Percentiles rank a stretch among this genome's conserved stretches.
Conservation (phyloP, 768 basidiomycete species). For the Ramaria sp. region DNA sequence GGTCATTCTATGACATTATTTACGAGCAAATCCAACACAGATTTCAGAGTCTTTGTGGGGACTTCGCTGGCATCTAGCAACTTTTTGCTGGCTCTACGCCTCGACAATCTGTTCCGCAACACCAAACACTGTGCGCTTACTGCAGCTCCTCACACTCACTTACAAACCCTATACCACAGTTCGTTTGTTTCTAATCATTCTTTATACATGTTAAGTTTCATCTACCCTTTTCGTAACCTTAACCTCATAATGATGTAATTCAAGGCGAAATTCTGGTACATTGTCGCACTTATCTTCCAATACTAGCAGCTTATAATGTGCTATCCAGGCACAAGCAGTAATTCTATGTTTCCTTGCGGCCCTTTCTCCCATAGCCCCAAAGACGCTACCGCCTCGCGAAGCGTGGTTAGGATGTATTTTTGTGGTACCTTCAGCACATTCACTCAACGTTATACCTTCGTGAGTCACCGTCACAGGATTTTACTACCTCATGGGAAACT, state of each 20-base stretch:
- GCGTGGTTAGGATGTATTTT: not conserved
- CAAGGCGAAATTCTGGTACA: not conserved
- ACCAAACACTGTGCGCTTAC: not conserved
- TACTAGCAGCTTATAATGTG: too few relatives aligned
- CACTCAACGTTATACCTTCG: not conserved
- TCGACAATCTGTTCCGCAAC: not conserved
- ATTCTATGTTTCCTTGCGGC: too few relatives aligned
- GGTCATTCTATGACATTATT: not conserved
- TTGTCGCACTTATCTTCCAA: too few relatives aligned
- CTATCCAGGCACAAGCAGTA: too few relatives aligned
- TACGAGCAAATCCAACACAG: not conserved
- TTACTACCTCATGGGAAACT: not conserved
- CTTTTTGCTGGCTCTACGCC: not conserved
- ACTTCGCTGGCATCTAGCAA: not conserved
- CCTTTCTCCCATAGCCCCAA: not conserved
- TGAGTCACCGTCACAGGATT: not conserved
- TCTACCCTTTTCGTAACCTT: not conserved
- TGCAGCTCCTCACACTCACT: not conserved
- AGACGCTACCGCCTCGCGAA: not conserved
- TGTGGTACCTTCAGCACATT: not conserved
- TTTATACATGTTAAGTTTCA: not conserved
- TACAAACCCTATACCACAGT: not conserved
- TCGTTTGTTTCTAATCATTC: not conserved
- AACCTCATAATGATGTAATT: not conserved
- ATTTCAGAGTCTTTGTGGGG: not conserved